A percentile compares a stretch with the other conserved stretches of the same genome.
phyloP scores from a whole-genome alignment of 441 rosid genomes.

The Pelargonium cotyledonis region DNA sequence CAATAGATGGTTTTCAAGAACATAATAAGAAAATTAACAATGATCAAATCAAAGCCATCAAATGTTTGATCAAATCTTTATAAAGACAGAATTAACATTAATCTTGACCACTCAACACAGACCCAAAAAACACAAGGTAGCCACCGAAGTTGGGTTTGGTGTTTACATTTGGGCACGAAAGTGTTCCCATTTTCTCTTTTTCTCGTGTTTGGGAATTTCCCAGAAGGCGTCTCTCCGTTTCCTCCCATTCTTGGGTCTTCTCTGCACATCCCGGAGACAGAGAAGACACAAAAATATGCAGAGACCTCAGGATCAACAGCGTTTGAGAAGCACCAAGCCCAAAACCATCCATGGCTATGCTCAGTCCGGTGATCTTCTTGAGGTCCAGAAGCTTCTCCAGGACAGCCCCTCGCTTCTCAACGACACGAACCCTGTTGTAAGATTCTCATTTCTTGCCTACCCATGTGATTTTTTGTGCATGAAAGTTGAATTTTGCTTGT shows the following conservation, averaged over 20 bases:
- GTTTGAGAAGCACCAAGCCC: slow-evolving; percentile 54
- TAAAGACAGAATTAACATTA: too few species aligned
- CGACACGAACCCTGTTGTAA: slow-evolving; percentile 76
- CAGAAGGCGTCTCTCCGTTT: background rate
- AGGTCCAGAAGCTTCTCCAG: slow-evolving; percentile 58
- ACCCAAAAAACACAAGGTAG: too few species aligned
- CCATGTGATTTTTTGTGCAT: background rate
- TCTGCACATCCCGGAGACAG: too few species aligned
- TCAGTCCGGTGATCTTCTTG: slow-evolving; percentile 70
- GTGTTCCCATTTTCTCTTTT: background rate
- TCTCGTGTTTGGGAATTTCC: background rate
- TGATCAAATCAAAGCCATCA: too few species aligned
- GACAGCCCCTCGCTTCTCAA: slow-evolving; percentile 68
- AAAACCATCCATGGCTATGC: slow-evolving; percentile 75
- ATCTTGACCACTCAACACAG: too few species aligned
- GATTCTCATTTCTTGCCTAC: slow-evolving; percentile 20
- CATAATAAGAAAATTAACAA: too few species aligned
- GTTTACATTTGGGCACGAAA: background rate
- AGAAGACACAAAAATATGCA: slow-evolving; percentile 34
- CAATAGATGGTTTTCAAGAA: too few species aligned
- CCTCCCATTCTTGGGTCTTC: background rate
- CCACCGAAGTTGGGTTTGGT: too few species aligned
- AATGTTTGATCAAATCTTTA: too few species aligned
- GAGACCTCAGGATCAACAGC: slow-evolving; percentile 46
- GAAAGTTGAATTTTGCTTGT: background rate